These are phyloP conservation scores for Pseudogymnoascus sp. DNA, from an alignment of 2,329 filamentous ascomycete genomes.

Conservation along the genomic window DNA sequence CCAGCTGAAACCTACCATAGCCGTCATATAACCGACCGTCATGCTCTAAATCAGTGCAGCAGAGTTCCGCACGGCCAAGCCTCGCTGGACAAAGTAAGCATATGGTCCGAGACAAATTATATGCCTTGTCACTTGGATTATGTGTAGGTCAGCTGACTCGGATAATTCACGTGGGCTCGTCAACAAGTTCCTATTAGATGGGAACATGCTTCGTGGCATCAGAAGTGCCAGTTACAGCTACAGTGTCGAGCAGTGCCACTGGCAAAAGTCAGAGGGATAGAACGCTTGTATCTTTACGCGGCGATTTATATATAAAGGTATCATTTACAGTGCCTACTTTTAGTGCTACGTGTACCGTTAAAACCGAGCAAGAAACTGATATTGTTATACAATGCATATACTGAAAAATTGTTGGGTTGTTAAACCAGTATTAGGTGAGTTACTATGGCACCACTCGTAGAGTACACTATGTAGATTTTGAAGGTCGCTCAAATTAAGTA, in stretches of 20 bases:
- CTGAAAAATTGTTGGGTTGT: background rate
- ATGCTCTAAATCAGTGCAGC: background rate
- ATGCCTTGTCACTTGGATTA: background rate
- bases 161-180: background rate
- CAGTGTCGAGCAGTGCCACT: background rate
- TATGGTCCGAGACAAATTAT: background rate
- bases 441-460: too few species aligned
- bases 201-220: background rate
- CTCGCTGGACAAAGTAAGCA: background rate
- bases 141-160: background rate
- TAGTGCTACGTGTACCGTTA: background rate
- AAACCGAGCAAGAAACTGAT: background rate
- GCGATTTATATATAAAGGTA: background rate
- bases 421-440: background rate
- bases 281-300: background rate
- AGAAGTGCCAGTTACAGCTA: too few species aligned
- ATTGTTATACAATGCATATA: background rate
- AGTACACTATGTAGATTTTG: too few species aligned
- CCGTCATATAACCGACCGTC: background rate
- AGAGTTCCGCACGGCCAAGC: background rate
- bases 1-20: background rate
- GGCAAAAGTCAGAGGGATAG: background rate
- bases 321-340: too few species aligned
- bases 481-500: background rate
- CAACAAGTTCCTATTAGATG: background rate